Percentiles rank a stretch among this genome's conserved stretches.
These are phyloP conservation scores for sorghum (Sorghum bicolor) DNA, from an alignment of 176 grass and related monocot species.

Conservation along the genomic window Sorghum_bicolor_NCBIv3 NC_012876.2:57255501-57256000, in stretches of 20 bases:
- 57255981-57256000: slow-evolving; percentile 86
- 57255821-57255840: slow-evolving; percentile 66
- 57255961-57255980: slow-evolving; percentile 91
- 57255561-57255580: background rate
- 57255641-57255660: background rate
- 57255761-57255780: slow-evolving; percentile 47
- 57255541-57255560: too few relatives aligned
- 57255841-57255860: too few relatives aligned
- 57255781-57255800: slow-evolving; percentile 40
- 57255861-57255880: too few relatives aligned
- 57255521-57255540: too few relatives aligned
- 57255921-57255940: background rate
- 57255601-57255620: background rate
- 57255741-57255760: slow-evolving; percentile 40
- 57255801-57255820: slow-evolving; percentile 66
- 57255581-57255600: background rate
- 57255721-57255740: background rate
- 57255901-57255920: background rate
- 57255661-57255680: slow-evolving; percentile 32
- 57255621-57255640: background rate
- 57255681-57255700: background rate
- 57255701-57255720: background rate
- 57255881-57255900: too few relatives aligned
- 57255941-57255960: slow-evolving; percentile 54
- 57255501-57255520: too few relatives aligned